A percentile compares a stretch with the other conserved stretches of the same genome.
phyloP scores from a whole-genome alignment of 2,329 filamentous ascomycete genomes.

The Ascosphaera apis region DNA sequence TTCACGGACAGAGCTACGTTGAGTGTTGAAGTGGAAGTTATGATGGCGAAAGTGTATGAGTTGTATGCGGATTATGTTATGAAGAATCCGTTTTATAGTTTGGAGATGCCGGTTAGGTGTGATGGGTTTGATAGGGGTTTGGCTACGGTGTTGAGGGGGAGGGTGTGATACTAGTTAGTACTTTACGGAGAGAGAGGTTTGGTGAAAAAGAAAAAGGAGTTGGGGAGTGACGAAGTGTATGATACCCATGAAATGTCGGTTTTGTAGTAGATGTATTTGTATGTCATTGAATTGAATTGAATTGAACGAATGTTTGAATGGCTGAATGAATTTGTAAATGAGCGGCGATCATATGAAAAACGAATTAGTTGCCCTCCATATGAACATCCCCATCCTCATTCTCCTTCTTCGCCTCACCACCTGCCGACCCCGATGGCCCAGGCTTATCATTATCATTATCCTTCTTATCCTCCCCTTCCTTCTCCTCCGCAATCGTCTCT shows the following conservation, averaged over 20 bases:
- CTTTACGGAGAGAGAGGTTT: neutral
- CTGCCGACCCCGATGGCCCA: no score
- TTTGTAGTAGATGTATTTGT: no score
- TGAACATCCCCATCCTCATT: no score
- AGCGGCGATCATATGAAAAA: no score
- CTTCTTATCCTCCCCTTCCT: slow-evolving; percentile 56
- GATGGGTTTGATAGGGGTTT: slow-evolving; percentile 85
- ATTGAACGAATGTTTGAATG: no score
- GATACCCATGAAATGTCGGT: no score
- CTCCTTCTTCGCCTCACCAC: neutral
- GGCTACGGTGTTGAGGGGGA: slow-evolving; percentile 49
- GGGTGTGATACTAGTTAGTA: slow-evolving; percentile 24
- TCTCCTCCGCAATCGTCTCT: slow-evolving; percentile 61
- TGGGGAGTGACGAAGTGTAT: no score
- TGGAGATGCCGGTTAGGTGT: slow-evolving; percentile 92
- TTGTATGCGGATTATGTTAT: slow-evolving; percentile 93
- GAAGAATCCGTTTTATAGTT: slow-evolving; percentile 97
- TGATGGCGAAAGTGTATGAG: slow-evolving; percentile 73
- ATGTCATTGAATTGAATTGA: no score
- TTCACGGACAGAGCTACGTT: slow-evolving; percentile 80
- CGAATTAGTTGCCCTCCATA: no score
- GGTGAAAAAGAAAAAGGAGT: neutral
- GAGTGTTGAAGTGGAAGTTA: slow-evolving; percentile 47
- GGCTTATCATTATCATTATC: no score
- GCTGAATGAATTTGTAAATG: no score